A percentile compares a stretch with the other conserved stretches of the same genome.
These are phyloP conservation scores for Pestalotiopsis sp. DNA, from an alignment of 2,329 filamentous ascomycete genomes.

Conservation along the genomic window DNA sequence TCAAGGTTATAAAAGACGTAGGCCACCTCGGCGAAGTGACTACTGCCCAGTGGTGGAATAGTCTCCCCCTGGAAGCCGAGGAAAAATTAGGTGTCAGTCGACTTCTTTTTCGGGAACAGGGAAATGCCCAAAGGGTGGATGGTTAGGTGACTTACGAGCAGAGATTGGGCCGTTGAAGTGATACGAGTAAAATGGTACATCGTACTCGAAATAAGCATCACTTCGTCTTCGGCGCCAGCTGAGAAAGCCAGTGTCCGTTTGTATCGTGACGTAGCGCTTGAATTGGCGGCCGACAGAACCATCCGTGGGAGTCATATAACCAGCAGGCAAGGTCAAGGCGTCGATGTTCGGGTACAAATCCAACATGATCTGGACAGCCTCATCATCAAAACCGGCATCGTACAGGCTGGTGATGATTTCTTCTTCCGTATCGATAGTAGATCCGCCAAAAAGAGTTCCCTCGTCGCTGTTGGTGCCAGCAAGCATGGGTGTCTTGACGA, in stretches of 20 bases:
- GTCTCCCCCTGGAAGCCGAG: background rate
- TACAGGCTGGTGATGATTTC: too few species aligned
- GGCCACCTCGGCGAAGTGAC: background rate
- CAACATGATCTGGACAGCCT: background rate
- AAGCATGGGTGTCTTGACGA: background rate
- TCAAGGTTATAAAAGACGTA: too few species aligned
- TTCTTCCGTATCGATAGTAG: too few species aligned
- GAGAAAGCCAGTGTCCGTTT: background rate
- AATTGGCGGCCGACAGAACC: background rate
- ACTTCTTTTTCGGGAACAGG: rapidly evolving
- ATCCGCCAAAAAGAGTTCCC: background rate
- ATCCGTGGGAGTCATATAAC: background rate
- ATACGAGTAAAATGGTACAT: background rate
- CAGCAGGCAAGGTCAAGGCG: background rate
- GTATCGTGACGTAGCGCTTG: background rate
- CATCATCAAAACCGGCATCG: too few species aligned
- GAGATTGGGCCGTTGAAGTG: background rate
- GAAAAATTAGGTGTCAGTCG: background rate
- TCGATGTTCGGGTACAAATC: background rate
- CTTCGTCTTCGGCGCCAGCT: background rate
- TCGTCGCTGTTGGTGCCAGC: background rate
- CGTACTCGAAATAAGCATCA: background rate
- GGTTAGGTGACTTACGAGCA: background rate
- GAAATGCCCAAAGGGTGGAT: too few species aligned
- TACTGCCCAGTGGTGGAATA: background rate